Percentiles rank a stretch among this genome's conserved stretches.
Conservation (phyloP, 495 filamentous ascomycete species). For the Cercophora samala region DNA sequence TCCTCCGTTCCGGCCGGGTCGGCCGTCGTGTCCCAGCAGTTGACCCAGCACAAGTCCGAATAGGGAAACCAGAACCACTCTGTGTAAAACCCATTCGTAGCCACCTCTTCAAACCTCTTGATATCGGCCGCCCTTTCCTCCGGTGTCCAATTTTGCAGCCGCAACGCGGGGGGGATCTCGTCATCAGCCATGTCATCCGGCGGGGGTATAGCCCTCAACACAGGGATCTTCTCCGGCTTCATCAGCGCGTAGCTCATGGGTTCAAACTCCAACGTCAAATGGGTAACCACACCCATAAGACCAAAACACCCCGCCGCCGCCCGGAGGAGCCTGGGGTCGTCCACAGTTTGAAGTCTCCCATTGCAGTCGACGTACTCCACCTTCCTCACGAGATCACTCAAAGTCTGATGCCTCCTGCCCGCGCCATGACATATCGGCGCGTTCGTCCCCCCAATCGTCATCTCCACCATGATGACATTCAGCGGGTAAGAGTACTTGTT, state of each 20-base stretch:
- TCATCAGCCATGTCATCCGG: conserved; percentile 27
- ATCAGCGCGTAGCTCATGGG: conserved; percentile 51
- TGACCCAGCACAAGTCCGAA: conserved; percentile 45
- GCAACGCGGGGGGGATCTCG: conserved; percentile 36
- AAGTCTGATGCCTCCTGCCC: background rate
- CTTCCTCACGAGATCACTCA: background rate
- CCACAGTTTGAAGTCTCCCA: conserved; percentile 40
- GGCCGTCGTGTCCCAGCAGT: conserved; percentile 46
- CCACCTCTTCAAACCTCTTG: conserved; percentile 36
- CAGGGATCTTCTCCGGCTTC: conserved; percentile 42
- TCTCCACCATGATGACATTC: conserved; percentile 53
- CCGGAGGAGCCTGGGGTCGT: conserved; percentile 39
- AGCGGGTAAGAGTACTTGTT: conserved; percentile 42
- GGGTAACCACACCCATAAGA: conserved; percentile 52
- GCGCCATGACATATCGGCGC: conserved; percentile 54
- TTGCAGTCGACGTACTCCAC: background rate
- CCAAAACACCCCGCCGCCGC: conserved; percentile 53
- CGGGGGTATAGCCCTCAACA: conserved; percentile 49
- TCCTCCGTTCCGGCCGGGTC: conserved; percentile 20
- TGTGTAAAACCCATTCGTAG: conserved; percentile 45
- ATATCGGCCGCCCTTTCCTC: background rate
- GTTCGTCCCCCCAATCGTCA: conserved; percentile 52
- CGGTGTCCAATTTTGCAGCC: background rate
- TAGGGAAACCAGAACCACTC: conserved; percentile 59
- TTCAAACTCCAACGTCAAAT: conserved; percentile 51